Evolutionary conservation across 192 early-diverging fungal genomes (phyloP).

Genomic region (Backusella parvicylindrica): DNA sequence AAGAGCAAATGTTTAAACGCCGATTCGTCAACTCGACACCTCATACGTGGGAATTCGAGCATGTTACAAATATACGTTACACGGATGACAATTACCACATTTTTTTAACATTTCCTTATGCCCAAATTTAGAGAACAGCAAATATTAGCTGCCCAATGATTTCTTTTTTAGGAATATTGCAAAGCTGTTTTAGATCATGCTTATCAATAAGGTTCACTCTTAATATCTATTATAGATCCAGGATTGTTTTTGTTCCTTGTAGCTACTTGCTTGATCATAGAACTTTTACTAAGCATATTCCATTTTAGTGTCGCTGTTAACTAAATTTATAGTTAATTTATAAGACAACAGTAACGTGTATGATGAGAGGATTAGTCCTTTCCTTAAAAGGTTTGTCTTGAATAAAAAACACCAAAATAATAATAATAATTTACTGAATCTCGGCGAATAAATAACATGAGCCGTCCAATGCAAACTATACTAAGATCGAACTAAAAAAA

Average conservation of each 20-base stretch:
- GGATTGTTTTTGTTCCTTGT: not conserved
- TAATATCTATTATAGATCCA: not conserved
- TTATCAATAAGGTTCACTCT: not conserved
- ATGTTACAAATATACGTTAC: constrained; percentile 17
- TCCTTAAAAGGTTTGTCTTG: no score
- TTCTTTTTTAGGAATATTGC: not conserved
- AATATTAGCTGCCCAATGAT: not conserved
- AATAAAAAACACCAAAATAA: no score
- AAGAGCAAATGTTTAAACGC: not conserved
- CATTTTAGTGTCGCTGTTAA: not conserved
- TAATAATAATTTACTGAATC: no score
- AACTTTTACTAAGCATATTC: not conserved
- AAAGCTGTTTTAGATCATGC: not conserved
- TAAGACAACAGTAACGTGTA: not conserved
- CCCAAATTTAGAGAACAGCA: not conserved
- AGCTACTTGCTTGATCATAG: not conserved
- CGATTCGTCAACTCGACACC: not conserved
- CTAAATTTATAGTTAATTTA: not conserved
- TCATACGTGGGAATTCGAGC: constrained; percentile 12
- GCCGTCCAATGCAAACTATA: not conserved
- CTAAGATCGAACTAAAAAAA: not conserved
- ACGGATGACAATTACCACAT: constrained; percentile 9
- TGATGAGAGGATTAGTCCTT: no score
- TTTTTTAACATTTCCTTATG: not conserved
- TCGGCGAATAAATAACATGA: no score